Conservation (phyloP, 345 rosid species). For the Theobroma cacao region DNA sequence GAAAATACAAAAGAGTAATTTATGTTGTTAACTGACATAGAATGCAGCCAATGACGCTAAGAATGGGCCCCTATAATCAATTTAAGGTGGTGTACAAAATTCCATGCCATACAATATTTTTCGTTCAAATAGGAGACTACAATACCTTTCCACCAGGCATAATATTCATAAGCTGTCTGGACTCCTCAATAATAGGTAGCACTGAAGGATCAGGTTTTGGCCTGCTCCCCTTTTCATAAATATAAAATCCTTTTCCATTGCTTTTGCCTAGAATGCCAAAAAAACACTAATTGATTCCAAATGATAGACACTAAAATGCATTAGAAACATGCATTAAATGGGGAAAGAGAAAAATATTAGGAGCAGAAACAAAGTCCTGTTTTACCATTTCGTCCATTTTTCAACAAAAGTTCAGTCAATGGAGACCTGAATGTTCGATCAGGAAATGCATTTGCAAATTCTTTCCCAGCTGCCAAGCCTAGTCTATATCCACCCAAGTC, state of each 20-base stretch:
- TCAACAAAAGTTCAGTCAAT: slow-evolving; percentile 61
- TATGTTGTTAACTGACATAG: not conserved
- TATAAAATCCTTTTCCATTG: slow-evolving; percentile 84
- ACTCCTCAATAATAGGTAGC: slow-evolving; percentile 67
- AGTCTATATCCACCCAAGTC: slow-evolving; percentile 89
- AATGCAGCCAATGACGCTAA: not conserved
- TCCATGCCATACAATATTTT: not conserved
- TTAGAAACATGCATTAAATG: not conserved
- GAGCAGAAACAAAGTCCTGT: not conserved
- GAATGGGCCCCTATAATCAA: not conserved
- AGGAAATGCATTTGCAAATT: slow-evolving; percentile 58
- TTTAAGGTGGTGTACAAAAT: not conserved
- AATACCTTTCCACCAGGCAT: slow-evolving; percentile 93
- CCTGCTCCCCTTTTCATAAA: slow-evolving; percentile 69
- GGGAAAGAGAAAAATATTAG: not conserved
- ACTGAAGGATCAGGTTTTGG: slow-evolving; percentile 88
- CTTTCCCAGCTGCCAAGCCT: slow-evolving; percentile 51
- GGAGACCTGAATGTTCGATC: slow-evolving; percentile 60
- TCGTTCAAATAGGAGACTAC: not conserved
- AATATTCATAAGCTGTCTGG: slow-evolving; percentile 62
- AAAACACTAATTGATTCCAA: not conserved
- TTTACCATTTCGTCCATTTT: slow-evolving; percentile 80
- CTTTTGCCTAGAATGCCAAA: slow-evolving; percentile 58
- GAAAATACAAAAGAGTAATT: not conserved
- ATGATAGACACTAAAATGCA: not conserved